Evolutionary conservation across 805 yeast genomes (phyloP).

Genomic region (Teunomyces tritomae): DNA sequence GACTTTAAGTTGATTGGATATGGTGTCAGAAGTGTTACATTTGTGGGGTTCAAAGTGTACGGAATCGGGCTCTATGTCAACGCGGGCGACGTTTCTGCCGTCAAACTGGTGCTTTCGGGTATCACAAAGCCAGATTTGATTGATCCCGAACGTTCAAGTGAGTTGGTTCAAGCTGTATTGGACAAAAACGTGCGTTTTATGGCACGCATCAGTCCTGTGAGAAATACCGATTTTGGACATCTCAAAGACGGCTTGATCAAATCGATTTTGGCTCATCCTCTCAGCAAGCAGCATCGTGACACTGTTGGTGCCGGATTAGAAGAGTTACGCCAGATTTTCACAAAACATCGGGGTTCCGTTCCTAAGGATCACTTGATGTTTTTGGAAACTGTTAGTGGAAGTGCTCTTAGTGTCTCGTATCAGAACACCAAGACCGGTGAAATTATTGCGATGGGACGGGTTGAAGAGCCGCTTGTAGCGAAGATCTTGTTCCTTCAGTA

Average conservation of each 20-base stretch:
- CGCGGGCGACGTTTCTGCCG: conserved; percentile 45
- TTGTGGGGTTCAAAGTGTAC: conserved; percentile 78
- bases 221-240: conserved; percentile 90
- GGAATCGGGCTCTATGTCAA: conserved; percentile 82
- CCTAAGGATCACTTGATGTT: conserved; percentile 69
- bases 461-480: conserved; percentile 60
- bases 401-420: conserved; percentile 21
- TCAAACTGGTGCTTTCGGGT: neutral
- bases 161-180: conserved; percentile 55
- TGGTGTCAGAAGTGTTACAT: conserved; percentile 83
- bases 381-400: conserved; percentile 49
- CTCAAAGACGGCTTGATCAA: conserved; percentile 85
- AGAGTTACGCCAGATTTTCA: conserved; percentile 61
- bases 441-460: conserved; percentile 50
- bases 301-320: conserved; percentile 57
- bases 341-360: conserved; percentile 62
- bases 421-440: conserved; percentile 28
- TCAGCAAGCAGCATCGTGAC: conserved; percentile 46
- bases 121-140: conserved; percentile 21
- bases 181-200: conserved; percentile 59
- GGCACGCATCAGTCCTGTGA: conserved; percentile 78
- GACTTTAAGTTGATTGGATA: conserved; percentile 64
- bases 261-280: conserved; percentile 67
- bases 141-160: conserved; percentile 51
- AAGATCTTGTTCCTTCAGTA: conserved; percentile 74